Conservation (phyloP, 352 stramenopile genomes). For the Phytophthora pisi region DNA sequence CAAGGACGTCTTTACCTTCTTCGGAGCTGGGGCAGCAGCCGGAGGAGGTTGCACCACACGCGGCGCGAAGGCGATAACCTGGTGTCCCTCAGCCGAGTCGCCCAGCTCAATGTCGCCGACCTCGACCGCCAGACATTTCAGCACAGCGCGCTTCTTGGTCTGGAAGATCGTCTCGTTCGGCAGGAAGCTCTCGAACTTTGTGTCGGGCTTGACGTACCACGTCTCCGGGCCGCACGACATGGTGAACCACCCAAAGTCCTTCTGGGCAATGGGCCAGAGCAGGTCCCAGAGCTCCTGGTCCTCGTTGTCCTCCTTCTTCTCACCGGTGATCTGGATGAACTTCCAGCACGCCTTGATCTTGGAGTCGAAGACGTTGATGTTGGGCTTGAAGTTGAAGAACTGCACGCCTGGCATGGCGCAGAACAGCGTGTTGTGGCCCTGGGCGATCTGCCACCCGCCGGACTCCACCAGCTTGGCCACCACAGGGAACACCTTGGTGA, state of each 20-base stretch:
- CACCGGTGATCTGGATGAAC: constrained; percentile 51
- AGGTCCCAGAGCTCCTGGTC: constrained; percentile 58
- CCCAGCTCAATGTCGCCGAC: constrained; percentile 63
- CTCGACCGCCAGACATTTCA: constrained; percentile 63
- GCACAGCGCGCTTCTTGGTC: constrained; percentile 71
- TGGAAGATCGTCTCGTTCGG: constrained; percentile 87
- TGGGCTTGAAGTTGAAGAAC: constrained; percentile 86
- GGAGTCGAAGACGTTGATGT: constrained; percentile 84
- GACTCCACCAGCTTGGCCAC: constrained; percentile 57
- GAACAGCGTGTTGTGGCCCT: constrained; percentile 63
- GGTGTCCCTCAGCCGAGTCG: constrained; percentile 67
- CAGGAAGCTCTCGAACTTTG: constrained; percentile 67
- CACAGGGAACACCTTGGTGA: constrained; percentile 48
- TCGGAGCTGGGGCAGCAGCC: constrained; percentile 10
- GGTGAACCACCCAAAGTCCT: constrained; percentile 74
- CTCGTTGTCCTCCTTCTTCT: constrained; percentile 36
- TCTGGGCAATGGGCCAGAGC: constrained; percentile 66
- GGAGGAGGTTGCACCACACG: constrained; percentile 22
- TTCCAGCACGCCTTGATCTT: constrained; percentile 85
- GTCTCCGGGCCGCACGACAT: constrained; percentile 74
- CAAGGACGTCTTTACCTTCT: constrained; percentile 39
- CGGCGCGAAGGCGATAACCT: constrained; percentile 61
- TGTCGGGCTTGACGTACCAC: constrained; percentile 78
- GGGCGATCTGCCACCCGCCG: constrained; percentile 69
- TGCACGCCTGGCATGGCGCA: constrained; percentile 77